Percentiles rank a stretch among this genome's conserved stretches.
These are phyloP conservation scores for Thielaviopsis ethacetica DNA, from an alignment of 2,329 filamentous ascomycete species.

Conservation along the genomic window DNA sequence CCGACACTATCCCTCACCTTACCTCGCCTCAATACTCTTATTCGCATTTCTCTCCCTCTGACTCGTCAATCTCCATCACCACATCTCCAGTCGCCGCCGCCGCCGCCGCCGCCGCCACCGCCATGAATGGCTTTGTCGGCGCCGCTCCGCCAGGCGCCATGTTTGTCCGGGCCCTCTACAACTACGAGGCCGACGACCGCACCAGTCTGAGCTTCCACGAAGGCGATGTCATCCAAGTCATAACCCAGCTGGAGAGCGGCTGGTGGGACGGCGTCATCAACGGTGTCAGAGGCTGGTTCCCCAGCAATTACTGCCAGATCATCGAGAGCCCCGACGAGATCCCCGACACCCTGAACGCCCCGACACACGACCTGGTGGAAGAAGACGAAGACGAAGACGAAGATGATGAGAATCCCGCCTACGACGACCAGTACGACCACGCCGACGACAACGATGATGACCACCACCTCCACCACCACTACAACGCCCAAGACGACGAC, in stretches of 20 bases:
- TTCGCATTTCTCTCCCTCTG: not conserved
- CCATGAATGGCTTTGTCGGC: slow-evolving; percentile 46
- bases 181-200: slow-evolving; percentile 94
- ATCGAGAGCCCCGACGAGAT: slow-evolving; percentile 63
- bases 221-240: slow-evolving; percentile 94
- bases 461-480: no score
- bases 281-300: slow-evolving; percentile 93
- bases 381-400: slow-evolving; percentile 36
- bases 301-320: slow-evolving; percentile 93
- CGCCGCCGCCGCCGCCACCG: slow-evolving; percentile 10
- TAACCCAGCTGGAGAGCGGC: slow-evolving; percentile 92
- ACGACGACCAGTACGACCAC: slow-evolving; percentile 51
- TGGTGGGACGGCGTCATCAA: slow-evolving; percentile 99
- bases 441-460: slow-evolving; percentile 47
- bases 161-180: slow-evolving; percentile 91
- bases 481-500: slow-evolving; percentile 16
- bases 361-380: not conserved
- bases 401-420: slow-evolving; percentile 49
- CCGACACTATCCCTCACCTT: no score
- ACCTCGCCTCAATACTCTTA: not conserved
- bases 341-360: slow-evolving; percentile 31
- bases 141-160: slow-evolving; percentile 50
- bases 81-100: not conserved
- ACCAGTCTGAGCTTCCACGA: slow-evolving; percentile 94
- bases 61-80: not conserved